phyloP scores from a whole-genome alignment of 805 yeast genomes.

The Candida jianshihensis region DNA sequence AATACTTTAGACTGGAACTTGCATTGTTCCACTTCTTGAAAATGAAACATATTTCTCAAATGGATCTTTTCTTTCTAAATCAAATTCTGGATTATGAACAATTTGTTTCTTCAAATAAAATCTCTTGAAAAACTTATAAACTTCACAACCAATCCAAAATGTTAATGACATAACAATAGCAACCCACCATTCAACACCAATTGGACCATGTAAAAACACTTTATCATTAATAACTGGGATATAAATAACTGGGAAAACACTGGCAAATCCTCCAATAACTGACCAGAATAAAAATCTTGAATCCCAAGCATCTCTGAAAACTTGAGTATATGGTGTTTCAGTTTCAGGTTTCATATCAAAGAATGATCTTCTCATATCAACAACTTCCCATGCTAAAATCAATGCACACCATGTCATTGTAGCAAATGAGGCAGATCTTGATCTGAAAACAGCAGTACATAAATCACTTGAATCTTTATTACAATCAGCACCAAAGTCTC shows the following conservation, averaged over 20 bases:
- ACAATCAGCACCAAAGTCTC: constrained; percentile 59
- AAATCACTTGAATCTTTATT: constrained; percentile 39
- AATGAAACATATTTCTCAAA: constrained; percentile 56
- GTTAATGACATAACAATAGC: constrained; percentile 51
- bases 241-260: constrained; percentile 77
- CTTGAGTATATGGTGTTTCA: constrained; percentile 51
- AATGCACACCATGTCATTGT: constrained; percentile 85
- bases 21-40: constrained; percentile 43
- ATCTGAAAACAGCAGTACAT: constrained; percentile 62
- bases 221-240: constrained; percentile 79
- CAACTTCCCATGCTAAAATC: constrained; percentile 78
- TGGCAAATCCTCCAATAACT: constrained; percentile 56
- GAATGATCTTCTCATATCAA: constrained; percentile 63
- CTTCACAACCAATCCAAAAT: constrained; percentile 56
- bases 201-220: constrained; percentile 68
- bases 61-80: constrained; percentile 55
- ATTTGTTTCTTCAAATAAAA: constrained; percentile 35
- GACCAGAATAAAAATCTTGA: constrained; percentile 83
- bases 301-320: constrained; percentile 58
- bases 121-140: constrained; percentile 64
- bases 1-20: constrained; percentile 1
- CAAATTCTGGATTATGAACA: constrained; percentile 55
- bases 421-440: constrained; percentile 72
- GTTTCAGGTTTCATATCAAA: constrained; percentile 65
- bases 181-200: constrained; percentile 78